phyloP scores from a whole-genome alignment of 1,284 basidiomycete species.

The Ceratorhiza oryzae-sativae region DNA sequence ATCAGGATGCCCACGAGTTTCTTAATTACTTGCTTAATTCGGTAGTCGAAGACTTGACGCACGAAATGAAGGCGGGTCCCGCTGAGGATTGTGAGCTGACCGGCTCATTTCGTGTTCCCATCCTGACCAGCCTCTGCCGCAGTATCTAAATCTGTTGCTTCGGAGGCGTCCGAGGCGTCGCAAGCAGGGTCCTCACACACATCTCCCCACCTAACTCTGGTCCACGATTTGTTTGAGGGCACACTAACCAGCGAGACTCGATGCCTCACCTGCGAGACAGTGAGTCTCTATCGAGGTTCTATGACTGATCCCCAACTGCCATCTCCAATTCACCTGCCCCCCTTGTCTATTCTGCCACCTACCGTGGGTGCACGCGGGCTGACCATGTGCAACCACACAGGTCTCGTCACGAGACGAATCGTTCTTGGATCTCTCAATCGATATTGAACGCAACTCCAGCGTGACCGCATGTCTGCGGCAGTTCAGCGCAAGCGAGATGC shows the following conservation, averaged over 20 bases:
- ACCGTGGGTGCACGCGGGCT: slow-evolving; percentile 22
- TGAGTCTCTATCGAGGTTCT: slow-evolving; percentile 51
- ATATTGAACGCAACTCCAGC: slow-evolving; percentile 97
- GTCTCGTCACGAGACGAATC: slow-evolving; percentile 96
- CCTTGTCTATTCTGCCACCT: background rate
- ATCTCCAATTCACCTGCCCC: slow-evolving; percentile 30
- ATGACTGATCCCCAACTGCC: slow-evolving; percentile 4
- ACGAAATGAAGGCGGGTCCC: slow-evolving; percentile 53
- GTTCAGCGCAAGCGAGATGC: slow-evolving; percentile 98
- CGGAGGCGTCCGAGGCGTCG: slow-evolving; percentile 38
- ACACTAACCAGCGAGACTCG: slow-evolving; percentile 94
- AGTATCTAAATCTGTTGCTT: slow-evolving; percentile 44
- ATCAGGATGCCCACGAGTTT: slow-evolving; percentile 98
- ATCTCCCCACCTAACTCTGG: slow-evolving; percentile 50
- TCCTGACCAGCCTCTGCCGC: background rate
- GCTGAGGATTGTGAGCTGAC: slow-evolving; percentile 13
- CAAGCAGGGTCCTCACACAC: slow-evolving; percentile 28
- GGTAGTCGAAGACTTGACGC: slow-evolving; percentile 91
- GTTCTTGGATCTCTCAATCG: slow-evolving; percentile 96
- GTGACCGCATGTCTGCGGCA: slow-evolving; percentile 94
- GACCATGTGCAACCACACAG: slow-evolving; percentile 51
- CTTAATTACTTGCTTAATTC: slow-evolving; percentile 93
- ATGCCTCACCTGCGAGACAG: slow-evolving; percentile 96
- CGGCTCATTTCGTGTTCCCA: background rate
- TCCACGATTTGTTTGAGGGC: slow-evolving; percentile 80